Evolutionary conservation across 345 rosid species (phyloP), one percentile per base, ranked within the genome.

Genomic region (Combretum micranthum): DNA sequence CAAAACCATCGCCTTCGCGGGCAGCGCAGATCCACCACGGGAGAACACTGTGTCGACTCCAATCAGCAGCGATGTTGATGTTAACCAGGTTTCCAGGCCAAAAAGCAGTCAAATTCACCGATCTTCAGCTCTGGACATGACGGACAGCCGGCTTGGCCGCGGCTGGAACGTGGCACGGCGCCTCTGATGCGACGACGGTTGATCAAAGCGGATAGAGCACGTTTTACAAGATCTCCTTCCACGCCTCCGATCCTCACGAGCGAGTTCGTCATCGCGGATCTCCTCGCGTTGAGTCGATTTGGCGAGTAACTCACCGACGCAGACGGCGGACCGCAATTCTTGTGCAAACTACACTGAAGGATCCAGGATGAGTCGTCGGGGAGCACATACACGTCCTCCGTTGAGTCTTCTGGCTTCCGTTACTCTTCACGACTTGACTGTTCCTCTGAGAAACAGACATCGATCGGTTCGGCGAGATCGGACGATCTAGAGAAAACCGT

Each of bases 331-430:
- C 15, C 44, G 65, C 58, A 62, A 19, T 46, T 61, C 57, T 83
- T 86, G 63, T 86, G 94, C 20, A 79, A 80, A 69, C 87, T 83
- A 65, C 94, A 86, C 7, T 90, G 85, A 86, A 86, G 4, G 94
- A 86, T 21, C 94, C 94, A 3, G 89, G 94, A 42, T 86, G 94
- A n/a, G 71, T 74, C 22, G 95, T 80, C 2, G 90, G 90, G 6
- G 95, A 80, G 57, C 90, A 83, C 85, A 81, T 75, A 32, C 95
- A 83, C 17, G 83, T 75, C 52, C 73, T 57, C 68, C 76, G 77
- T 10, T 69, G 66, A 26, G 66, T 57, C 42, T 64, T 64, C 26
- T 48, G 55, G 43, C 48, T 71, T 75, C 46, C 75, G 67, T 22
- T 54, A 46, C 62, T 54, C 44, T 70, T 52, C 15, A 72, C 63